Evolutionary conservation across 306 rosid species (phyloP).

Genomic region (Senna siamea): DNA sequence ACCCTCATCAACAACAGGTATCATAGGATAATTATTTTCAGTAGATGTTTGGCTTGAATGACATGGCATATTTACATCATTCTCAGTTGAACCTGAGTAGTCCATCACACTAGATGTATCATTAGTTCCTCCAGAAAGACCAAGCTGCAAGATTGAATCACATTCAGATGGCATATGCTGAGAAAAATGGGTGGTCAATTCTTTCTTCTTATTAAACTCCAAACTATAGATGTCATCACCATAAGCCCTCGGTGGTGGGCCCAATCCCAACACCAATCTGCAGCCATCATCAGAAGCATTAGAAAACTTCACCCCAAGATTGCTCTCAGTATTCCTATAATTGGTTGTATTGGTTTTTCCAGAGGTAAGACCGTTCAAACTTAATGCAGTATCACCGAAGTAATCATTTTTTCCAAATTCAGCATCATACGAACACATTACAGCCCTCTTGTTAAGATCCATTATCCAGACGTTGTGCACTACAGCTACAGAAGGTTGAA

Average conservation of each 20-base stretch:
- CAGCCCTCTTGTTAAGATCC: constrained; percentile 78
- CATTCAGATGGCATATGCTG: constrained; percentile 59
- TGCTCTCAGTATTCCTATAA: constrained; percentile 49
- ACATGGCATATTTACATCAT: constrained; percentile 50
- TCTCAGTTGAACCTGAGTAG: constrained; percentile 62
- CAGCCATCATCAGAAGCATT: constrained; percentile 78
- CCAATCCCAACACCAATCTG: constrained; percentile 90
- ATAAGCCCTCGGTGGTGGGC: constrained; percentile 85
- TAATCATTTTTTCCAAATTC: constrained; percentile 56
- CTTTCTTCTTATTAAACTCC: constrained; percentile 56
- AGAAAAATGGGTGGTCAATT: constrained; percentile 41
- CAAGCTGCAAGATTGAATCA: constrained; percentile 86
- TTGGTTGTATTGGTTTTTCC: constrained; percentile 58
- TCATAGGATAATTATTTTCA: constrained; percentile 42
- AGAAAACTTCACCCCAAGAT: constrained; percentile 53
- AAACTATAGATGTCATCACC: constrained; percentile 56
- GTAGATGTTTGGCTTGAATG: constrained; percentile 44
- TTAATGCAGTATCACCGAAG: constrained; percentile 72
- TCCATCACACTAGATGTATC: constrained; percentile 67
- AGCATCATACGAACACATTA: constrained; percentile 58
- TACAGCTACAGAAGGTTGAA: constrained; percentile 48
- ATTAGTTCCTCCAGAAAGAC: constrained; percentile 81
- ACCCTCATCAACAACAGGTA: constrained; percentile 72
- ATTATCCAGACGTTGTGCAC: constrained; percentile 55
- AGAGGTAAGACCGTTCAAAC: constrained; percentile 69